These are phyloP conservation scores for Mesembryanthemum crystallinum DNA, from an alignment of 148 eudicot genomes.

Conservation along the genomic window DNA sequence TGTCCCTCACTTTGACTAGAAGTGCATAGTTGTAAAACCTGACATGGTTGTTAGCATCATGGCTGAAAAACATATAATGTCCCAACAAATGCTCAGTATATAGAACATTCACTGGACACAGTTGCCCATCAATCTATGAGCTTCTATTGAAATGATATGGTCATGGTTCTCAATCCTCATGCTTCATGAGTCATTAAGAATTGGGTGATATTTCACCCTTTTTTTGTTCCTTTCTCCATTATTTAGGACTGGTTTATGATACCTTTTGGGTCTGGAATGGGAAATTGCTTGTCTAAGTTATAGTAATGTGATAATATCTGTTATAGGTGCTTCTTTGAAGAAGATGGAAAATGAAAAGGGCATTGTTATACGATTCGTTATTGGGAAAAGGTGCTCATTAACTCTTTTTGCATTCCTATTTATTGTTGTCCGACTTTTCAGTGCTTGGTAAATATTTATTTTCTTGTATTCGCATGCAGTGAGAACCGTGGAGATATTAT, in stretches of 20 bases:
- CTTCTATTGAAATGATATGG: background rate
- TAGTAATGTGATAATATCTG: conserved; percentile 13
- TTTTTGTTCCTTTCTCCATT: background rate
- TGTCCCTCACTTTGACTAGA: background rate
- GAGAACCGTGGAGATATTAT: conserved; percentile 68
- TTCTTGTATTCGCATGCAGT: conserved; percentile 45
- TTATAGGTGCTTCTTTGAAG: conserved; percentile 51
- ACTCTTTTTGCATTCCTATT: background rate
- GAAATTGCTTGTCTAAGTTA: background rate
- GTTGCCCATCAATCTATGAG: background rate
- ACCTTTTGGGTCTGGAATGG: background rate
- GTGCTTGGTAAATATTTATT: conserved; percentile 11
- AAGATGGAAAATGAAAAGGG: conserved; percentile 71
- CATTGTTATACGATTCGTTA: conserved; percentile 65
- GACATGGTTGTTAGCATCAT: background rate
- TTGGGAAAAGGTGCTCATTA: conserved; percentile 66
- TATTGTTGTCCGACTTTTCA: background rate
- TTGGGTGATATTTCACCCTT: background rate
- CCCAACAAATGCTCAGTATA: background rate
- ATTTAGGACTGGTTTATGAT: background rate
- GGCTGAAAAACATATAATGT: too few relatives aligned
- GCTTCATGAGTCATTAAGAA: too few relatives aligned
- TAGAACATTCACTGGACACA: background rate
- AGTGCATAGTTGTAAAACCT: background rate
- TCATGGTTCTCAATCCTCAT: background rate